Evolutionary conservation across 768 basidiomycete genomes (phyloP).

Genomic region (Suillus subalutaceus): DNA sequence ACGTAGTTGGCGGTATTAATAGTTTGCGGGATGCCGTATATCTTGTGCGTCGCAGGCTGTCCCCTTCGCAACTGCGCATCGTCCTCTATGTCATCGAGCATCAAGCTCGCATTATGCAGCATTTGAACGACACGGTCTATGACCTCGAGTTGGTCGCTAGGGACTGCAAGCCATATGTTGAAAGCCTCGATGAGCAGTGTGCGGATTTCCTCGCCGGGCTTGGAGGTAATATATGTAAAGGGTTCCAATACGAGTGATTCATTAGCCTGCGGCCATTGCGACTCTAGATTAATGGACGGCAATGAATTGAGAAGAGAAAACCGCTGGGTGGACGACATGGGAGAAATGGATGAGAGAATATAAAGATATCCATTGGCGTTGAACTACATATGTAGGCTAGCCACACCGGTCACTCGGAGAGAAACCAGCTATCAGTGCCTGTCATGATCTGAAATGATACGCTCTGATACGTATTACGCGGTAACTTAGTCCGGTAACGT

Average conservation of each 20-base stretch:
- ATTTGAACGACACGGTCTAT: slow-evolving; percentile 88
- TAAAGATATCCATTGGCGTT: not conserved
- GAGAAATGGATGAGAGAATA: not conserved
- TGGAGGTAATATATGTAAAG: slow-evolving; percentile 78
- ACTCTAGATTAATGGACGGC: not conserved
- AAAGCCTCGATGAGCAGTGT: slow-evolving; percentile 88
- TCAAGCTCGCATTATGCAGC: slow-evolving; percentile 91
- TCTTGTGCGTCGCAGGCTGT: slow-evolving; percentile 88
- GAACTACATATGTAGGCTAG: not conserved
- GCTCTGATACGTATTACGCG: not conserved
- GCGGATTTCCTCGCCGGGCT: slow-evolving; percentile 93
- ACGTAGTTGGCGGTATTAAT: slow-evolving; percentile 98
- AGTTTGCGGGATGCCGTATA: slow-evolving; percentile 95
- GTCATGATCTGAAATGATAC: not conserved
- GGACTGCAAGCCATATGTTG: slow-evolving; percentile 89
- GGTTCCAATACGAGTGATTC: slow-evolving; percentile 71
- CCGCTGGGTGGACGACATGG: not conserved
- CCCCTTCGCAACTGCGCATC: slow-evolving; percentile 87
- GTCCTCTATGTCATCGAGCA: slow-evolving; percentile 97
- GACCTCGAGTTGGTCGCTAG: slow-evolving; percentile 64
- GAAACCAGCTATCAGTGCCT: slow-evolving; percentile 17
- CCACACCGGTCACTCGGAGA: not conserved
- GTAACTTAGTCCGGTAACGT: not conserved
- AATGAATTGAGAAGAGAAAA: slow-evolving; percentile 7
- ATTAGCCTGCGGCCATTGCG: slow-evolving; percentile 38